phyloP scores from a whole-genome alignment of 371 early-diverging fungal genomes.

The Quaeritorhiza haematococci region DNA sequence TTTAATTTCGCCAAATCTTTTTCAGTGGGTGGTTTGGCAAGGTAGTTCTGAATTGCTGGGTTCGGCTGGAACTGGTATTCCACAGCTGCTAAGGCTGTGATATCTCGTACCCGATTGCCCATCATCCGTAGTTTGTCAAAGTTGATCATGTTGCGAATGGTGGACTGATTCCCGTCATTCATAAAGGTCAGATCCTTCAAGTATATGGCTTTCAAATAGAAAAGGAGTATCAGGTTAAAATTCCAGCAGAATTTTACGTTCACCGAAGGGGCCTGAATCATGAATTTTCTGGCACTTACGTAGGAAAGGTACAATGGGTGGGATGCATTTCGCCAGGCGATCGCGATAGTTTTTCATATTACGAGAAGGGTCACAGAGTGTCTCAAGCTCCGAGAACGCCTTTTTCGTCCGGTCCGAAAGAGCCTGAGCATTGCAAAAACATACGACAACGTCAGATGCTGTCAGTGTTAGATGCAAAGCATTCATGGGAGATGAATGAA shows the following conservation, averaged over 20 bases:
- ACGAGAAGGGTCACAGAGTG: constrained; percentile 41
- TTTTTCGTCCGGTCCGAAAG: constrained; percentile 33
- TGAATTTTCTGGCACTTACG: constrained; percentile 25
- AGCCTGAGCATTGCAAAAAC: constrained; percentile 15
- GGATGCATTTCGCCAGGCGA: constrained; percentile 20
- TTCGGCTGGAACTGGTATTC: constrained; percentile 30
- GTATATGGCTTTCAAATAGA: constrained; percentile 38
- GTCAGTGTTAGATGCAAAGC: too few relatives aligned
- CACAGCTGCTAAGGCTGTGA: constrained; percentile 21
- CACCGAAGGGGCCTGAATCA: not conserved
- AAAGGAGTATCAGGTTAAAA: not conserved
- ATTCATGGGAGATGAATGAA: too few relatives aligned
- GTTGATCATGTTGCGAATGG: constrained; percentile 45
- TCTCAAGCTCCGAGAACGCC: constrained; percentile 37
- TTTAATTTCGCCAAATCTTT: constrained; percentile 38
- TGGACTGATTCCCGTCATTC: constrained; percentile 52
- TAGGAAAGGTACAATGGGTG: constrained; percentile 54
- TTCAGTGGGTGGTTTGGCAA: constrained; percentile 44
- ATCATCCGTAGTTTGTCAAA: constrained; percentile 55
- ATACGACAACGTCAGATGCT: not conserved
- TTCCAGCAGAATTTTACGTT: not conserved
- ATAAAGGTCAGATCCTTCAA: constrained; percentile 54
- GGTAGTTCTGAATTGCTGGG: constrained; percentile 41
- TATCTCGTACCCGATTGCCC: constrained; percentile 43
- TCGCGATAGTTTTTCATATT: constrained; percentile 54